Evolutionary conservation across 805 yeast genomes (phyloP).

Genomic region (Danielozyma ontarioensis): DNA sequence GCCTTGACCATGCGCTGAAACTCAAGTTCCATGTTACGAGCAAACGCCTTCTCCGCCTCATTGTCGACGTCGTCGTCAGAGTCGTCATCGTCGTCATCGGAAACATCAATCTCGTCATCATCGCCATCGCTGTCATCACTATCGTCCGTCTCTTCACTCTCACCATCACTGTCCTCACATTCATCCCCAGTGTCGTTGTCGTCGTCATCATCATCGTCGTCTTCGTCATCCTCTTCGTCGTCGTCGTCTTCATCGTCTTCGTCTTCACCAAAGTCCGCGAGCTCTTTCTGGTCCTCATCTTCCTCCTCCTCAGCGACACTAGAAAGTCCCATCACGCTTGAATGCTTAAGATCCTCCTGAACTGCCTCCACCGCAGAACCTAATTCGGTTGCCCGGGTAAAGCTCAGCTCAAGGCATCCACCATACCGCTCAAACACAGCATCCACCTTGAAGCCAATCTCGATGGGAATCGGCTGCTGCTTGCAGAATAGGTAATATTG

Average conservation of each 20-base stretch:
- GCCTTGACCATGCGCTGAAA: constrained; percentile 42
- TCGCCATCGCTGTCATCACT: constrained; percentile 8
- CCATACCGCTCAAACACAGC: constrained; percentile 32
- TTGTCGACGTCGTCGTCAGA: constrained; percentile 17
- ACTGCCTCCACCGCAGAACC: too few relatives aligned
- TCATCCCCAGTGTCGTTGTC: constrained; percentile 12
- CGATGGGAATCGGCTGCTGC: constrained; percentile 56
- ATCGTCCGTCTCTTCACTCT: background rate
- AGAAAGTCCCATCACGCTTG: too few relatives aligned
- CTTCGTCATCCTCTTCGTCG: constrained; percentile 8
- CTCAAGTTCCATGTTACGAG: constrained; percentile 52
- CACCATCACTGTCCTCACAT: constrained; percentile 5
- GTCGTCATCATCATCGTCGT: constrained; percentile 11
- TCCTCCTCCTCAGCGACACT: too few relatives aligned
- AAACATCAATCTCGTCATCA: constrained; percentile 14
- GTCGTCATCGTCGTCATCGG: constrained; percentile 17
- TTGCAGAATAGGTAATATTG: constrained; percentile 71
- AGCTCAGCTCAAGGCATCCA: too few relatives aligned
- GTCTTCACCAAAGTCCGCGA: constrained; percentile 9
- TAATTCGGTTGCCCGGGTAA: too few relatives aligned
- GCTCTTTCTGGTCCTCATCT: too few relatives aligned
- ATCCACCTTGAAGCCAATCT: constrained; percentile 48
- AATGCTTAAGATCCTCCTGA: too few relatives aligned
- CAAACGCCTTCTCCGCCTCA: constrained; percentile 28
- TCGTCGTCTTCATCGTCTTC: constrained; percentile 7